These are phyloP conservation scores for Kurtzmaniella fragi DNA, from an alignment of 805 yeast genomes.

Conservation along the genomic window DNA sequence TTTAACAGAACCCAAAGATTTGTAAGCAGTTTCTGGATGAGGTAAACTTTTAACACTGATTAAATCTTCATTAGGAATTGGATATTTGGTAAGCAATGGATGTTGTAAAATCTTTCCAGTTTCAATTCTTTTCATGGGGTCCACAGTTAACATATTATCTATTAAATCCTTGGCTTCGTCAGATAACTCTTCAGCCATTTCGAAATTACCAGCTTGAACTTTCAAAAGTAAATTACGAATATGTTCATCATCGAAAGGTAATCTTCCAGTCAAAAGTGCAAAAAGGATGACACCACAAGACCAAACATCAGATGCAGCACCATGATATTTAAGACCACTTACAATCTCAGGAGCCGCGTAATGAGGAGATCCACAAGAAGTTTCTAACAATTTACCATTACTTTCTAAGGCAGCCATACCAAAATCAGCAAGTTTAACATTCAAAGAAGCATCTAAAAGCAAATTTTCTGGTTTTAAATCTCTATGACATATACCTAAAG, in stretches of 20 bases:
- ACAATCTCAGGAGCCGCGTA: conserved; percentile 88
- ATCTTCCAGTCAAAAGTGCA: conserved; percentile 73
- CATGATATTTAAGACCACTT: conserved; percentile 71
- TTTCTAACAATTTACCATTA: conserved; percentile 64
- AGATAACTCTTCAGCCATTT: conserved; percentile 63
- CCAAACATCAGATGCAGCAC: conserved; percentile 85
- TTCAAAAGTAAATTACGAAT: conserved; percentile 65
- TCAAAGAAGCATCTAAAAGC: conserved; percentile 58
- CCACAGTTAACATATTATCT: conserved; percentile 58
- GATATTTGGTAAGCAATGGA: conserved; percentile 50
- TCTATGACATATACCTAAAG: conserved; percentile 74
- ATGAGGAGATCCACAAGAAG: conserved; percentile 86
- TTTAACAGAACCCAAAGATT: conserved; percentile 42
- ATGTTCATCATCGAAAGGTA: conserved; percentile 81
- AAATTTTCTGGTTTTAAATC: conserved; percentile 81
- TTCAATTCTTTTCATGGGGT: conserved; percentile 66
- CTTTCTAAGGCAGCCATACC: conserved; percentile 87
- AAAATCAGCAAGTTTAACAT: conserved; percentile 78
- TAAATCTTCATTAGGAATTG: conserved; percentile 41
- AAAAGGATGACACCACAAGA: conserved; percentile 81
- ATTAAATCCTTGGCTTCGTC: conserved; percentile 65
- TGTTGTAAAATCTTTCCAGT: conserved; percentile 62
- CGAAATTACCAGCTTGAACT: conserved; percentile 72
- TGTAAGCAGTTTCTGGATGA: conserved; percentile 49
- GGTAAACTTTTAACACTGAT: conserved; percentile 45